These are phyloP conservation scores for Lactifluus subvellereus DNA, from an alignment of 768 basidiomycete species.

Conservation along the genomic window DNA sequence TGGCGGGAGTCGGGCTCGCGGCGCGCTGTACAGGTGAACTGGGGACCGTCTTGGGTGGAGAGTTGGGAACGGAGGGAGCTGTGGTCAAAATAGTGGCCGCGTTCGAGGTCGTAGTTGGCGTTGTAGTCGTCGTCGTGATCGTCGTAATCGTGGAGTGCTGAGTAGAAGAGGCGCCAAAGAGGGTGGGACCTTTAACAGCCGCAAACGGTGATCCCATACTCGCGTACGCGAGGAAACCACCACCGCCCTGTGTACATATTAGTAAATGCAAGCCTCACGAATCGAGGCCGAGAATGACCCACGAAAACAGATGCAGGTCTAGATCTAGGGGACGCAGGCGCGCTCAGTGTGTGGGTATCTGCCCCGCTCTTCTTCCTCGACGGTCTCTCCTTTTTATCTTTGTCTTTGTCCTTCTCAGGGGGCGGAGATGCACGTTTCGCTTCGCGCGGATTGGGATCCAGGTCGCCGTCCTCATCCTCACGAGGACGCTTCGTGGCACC, in stretches of 20 bases:
- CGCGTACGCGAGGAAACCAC: slow-evolving; percentile 78
- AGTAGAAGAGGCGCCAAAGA: slow-evolving; percentile 35
- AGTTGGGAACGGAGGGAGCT: slow-evolving; percentile 11
- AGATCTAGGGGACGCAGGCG: slow-evolving; percentile 13
- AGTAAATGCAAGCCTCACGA: not conserved
- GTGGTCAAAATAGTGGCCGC: slow-evolving; percentile 5
- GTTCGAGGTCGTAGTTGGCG: slow-evolving; percentile 3
- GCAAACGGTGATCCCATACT: slow-evolving; percentile 70
- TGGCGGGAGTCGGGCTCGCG: slow-evolving; percentile 35
- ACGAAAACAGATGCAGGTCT: slow-evolving; percentile 21
- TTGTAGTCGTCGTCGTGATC: slow-evolving; percentile 25
- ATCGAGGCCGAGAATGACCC: not conserved
- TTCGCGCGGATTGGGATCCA: slow-evolving; percentile 33
- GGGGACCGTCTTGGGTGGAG: slow-evolving; percentile 18
- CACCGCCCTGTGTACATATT: slow-evolving; percentile 24
- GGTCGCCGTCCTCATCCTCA: slow-evolving; percentile 16
- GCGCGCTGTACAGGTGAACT: slow-evolving; percentile 19
- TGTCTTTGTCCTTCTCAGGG: slow-evolving; percentile 32
- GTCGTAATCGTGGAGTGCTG: slow-evolving; percentile 29
- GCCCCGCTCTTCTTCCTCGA: slow-evolving; percentile 19
- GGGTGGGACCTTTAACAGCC: slow-evolving; percentile 61
- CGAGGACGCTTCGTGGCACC: slow-evolving; percentile 17
- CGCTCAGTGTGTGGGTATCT: slow-evolving; percentile 2
- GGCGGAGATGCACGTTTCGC: slow-evolving; percentile 56
- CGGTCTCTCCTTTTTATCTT: slow-evolving; percentile 12